Percentiles rank a stretch among this genome's conserved stretches.
These are phyloP conservation scores for Cryptococcus sp. DNA, from an alignment of 1,284 basidiomycete species.

Conservation along the genomic window DNA sequence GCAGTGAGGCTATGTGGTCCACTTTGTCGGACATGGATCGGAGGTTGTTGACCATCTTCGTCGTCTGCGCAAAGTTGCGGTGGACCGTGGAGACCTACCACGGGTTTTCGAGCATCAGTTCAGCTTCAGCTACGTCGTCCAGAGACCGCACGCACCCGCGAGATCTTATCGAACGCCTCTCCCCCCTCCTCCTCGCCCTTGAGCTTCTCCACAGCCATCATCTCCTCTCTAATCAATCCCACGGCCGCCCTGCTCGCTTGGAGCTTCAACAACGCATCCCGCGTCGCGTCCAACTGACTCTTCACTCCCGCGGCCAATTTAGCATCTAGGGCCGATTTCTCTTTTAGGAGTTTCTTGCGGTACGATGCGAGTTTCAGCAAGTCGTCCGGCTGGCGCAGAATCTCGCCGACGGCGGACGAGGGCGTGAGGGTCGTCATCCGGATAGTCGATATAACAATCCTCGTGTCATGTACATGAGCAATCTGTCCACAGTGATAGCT, in stretches of 20 bases:
- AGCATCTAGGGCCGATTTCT: conserved; percentile 92
- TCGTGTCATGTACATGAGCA: too few species aligned
- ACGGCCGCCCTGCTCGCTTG: conserved; percentile 79
- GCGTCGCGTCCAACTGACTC: conserved; percentile 88
- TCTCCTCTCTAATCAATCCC: conserved; percentile 86
- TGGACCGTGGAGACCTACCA: conserved; percentile 89
- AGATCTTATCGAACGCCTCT: conserved; percentile 82
- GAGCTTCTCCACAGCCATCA: conserved; percentile 77
- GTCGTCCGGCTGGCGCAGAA: conserved; percentile 90
- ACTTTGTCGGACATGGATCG: conserved; percentile 85
- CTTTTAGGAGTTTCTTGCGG: conserved; percentile 92
- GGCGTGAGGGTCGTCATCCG: conserved; percentile 39
- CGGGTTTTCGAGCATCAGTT: not conserved
- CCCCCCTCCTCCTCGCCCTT: conserved; percentile 54
- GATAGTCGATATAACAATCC: not conserved
- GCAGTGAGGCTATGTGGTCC: conserved; percentile 73
- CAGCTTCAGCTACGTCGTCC: not conserved
- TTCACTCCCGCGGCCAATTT: conserved; percentile 90
- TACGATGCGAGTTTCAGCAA: conserved; percentile 85
- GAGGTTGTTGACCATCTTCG: conserved; percentile 92
- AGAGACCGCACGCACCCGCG: conserved; percentile 63
- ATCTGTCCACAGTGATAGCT: too few species aligned
- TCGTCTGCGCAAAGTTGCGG: conserved; percentile 90
- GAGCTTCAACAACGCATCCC: conserved; percentile 84
- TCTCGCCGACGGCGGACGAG: conserved; percentile 59